phyloP scores from a whole-genome alignment of 1,139 yeast species.

The Suhomyces coccinellae region DNA sequence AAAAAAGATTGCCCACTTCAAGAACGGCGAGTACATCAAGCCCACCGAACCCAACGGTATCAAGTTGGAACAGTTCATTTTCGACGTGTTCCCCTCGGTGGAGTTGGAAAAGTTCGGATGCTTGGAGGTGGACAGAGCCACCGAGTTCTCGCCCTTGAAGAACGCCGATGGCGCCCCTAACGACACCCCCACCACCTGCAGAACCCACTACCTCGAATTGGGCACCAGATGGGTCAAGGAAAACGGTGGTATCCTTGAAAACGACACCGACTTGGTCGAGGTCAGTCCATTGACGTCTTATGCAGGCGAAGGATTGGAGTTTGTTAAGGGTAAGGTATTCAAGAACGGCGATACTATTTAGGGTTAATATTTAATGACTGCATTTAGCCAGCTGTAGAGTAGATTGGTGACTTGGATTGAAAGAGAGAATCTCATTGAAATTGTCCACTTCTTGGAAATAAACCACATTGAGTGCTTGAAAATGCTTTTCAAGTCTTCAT shows the following conservation, averaged over 20 bases:
- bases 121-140: slow-evolving; percentile 80
- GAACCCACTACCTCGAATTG: slow-evolving; percentile 61
- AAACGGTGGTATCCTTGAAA: slow-evolving; percentile 63
- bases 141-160: slow-evolving; percentile 92
- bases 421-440: too few relatives aligned
- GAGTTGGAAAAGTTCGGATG: slow-evolving; percentile 79
- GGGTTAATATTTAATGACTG: slow-evolving; percentile 7
- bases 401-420: too few relatives aligned
- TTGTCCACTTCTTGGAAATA: too few relatives aligned
- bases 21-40: slow-evolving; percentile 48
- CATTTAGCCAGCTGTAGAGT: neutral
- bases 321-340: slow-evolving; percentile 53
- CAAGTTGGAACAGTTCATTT: slow-evolving; percentile 94
- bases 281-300: slow-evolving; percentile 75
- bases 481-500: too few relatives aligned
- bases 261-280: slow-evolving; percentile 61
- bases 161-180: slow-evolving; percentile 80
- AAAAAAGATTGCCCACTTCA: slow-evolving; percentile 75
- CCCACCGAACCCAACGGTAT: slow-evolving; percentile 85
- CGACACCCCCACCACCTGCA: slow-evolving; percentile 86
- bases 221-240: slow-evolving; percentile 74
- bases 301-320: slow-evolving; percentile 78
- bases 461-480: too few relatives aligned
- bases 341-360: slow-evolving; percentile 43
- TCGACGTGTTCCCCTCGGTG: slow-evolving; percentile 89